Evolutionary conservation across 2,329 filamentous ascomycete species (phyloP).

Genomic region (Alternaria dauci): DNA sequence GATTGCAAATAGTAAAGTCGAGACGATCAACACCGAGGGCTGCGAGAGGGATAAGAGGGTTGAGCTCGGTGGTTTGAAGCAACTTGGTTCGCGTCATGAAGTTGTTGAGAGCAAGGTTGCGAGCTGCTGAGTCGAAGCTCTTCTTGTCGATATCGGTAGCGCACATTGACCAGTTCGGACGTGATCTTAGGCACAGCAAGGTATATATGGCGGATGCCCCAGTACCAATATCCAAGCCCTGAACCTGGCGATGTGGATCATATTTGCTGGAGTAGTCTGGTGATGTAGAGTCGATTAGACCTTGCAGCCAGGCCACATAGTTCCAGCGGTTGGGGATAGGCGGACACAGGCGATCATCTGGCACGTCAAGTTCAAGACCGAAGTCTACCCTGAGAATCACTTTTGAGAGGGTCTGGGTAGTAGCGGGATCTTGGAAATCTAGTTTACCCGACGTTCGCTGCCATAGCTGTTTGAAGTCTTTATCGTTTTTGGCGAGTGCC

Average conservation of each 20-base stretch:
- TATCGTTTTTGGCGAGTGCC: slow-evolving; percentile 65
- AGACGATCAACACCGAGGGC: slow-evolving; percentile 63
- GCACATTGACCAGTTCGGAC: slow-evolving; percentile 68
- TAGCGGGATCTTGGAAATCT: slow-evolving; percentile 80
- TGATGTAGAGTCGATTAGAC: slow-evolving; percentile 75
- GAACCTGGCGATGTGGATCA: slow-evolving; percentile 60
- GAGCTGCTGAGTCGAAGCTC: slow-evolving; percentile 70
- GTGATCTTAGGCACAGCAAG: slow-evolving; percentile 75
- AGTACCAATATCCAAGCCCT: slow-evolving; percentile 86
- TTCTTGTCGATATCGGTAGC: slow-evolving; percentile 75
- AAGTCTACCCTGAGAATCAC: slow-evolving; percentile 81
- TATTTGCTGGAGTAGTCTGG: slow-evolving; percentile 58
- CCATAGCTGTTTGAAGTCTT: slow-evolving; percentile 65
- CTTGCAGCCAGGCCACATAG: slow-evolving; percentile 89
- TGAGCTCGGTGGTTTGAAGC: slow-evolving; percentile 61
- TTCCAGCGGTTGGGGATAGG: slow-evolving; percentile 79
- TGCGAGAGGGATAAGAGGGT: slow-evolving; percentile 70
- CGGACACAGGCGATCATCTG: slow-evolving; percentile 82
- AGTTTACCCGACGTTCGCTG: slow-evolving; percentile 64
- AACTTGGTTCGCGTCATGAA: slow-evolving; percentile 72
- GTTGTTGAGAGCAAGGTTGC: slow-evolving; percentile 73
- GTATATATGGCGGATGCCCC: slow-evolving; percentile 93
- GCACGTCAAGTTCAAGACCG: slow-evolving; percentile 72
- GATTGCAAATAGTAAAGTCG: slow-evolving; percentile 92
- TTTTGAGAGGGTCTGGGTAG: slow-evolving; percentile 80